A percentile compares a stretch with the other conserved stretches of the same genome.
phyloP scores from a whole-genome alignment of 2,329 filamentous ascomycete species.

The Fusarium poae region DNA sequence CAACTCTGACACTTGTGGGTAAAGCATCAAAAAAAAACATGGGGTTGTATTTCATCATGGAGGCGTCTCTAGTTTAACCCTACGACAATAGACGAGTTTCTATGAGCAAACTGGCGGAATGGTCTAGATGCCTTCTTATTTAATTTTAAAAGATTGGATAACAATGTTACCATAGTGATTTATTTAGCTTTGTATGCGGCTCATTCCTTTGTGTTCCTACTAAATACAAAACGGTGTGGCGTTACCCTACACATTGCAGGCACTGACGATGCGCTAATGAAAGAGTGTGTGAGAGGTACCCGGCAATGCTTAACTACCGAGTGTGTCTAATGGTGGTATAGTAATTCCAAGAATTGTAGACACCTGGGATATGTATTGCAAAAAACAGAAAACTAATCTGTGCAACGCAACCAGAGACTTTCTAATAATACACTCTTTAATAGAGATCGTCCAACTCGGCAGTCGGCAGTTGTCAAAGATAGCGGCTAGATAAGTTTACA shows the following conservation, averaged over 20 bases:
- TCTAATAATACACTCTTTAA: neutral
- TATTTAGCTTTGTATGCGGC: no score
- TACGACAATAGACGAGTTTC: no score
- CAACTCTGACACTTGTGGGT: no score
- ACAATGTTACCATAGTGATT: no score
- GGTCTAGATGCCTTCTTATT: no score
- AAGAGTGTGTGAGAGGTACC: neutral
- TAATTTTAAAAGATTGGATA: no score
- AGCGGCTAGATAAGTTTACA: conserved; percentile 20
- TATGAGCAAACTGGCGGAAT: no score
- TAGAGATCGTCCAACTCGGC: neutral
- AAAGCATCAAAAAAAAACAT: no score
- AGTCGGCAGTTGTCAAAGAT: conserved; percentile 10
- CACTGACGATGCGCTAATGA: neutral
- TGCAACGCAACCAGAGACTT: neutral
- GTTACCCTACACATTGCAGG: neutral
- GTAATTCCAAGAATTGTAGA: neutral
- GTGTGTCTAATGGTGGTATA: neutral
- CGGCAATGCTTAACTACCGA: neutral
- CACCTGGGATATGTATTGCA: no score
- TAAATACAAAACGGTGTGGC: neutral
- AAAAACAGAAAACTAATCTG: neutral
- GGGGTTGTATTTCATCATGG: no score
- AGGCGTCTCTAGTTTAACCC: no score
- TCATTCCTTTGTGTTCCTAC: rapidly evolving